Percentiles rank a stretch among this genome's conserved stretches.
phyloP scores from a whole-genome alignment of 106 monocot genomes.

The Iris macrosiphon region DNA sequence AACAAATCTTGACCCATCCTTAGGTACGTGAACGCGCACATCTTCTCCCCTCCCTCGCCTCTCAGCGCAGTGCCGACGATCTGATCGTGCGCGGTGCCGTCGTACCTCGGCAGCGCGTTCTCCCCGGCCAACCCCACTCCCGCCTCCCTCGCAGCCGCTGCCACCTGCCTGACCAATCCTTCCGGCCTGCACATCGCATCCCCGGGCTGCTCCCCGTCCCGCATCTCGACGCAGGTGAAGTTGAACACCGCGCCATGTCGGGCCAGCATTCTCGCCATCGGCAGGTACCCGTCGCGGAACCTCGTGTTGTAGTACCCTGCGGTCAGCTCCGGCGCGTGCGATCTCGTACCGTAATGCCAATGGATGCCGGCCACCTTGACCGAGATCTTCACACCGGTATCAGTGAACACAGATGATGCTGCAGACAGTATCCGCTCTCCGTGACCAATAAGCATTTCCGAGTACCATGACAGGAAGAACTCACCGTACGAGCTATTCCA shows the following conservation, averaged over 20 bases:
- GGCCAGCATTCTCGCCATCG: slow-evolving; percentile 49
- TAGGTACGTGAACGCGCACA: slow-evolving; percentile 78
- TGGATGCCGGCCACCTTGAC: slow-evolving; percentile 93
- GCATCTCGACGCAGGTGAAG: slow-evolving; percentile 91
- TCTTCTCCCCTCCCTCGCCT: slow-evolving; percentile 17
- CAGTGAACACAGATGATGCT: slow-evolving; percentile 35
- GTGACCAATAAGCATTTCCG: slow-evolving; percentile 61
- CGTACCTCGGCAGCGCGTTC: slow-evolving; percentile 71
- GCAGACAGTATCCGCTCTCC: slow-evolving; percentile 63
- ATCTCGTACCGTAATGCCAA: slow-evolving; percentile 92
- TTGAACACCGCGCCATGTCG: slow-evolving; percentile 65
- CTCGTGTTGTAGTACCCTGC: slow-evolving; percentile 95
- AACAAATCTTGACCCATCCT: slow-evolving; percentile 60
- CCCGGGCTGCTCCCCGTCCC: slow-evolving; percentile 58
- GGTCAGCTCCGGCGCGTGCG: slow-evolving; percentile 84
- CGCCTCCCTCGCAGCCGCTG: slow-evolving; percentile 32
- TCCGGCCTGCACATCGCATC: slow-evolving; percentile 75
- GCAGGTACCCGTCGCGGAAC: slow-evolving; percentile 63
- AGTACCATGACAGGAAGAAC: slow-evolving; percentile 96
- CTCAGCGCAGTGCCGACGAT: slow-evolving; percentile 30
- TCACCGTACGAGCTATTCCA: slow-evolving; percentile 69
- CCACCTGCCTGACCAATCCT: slow-evolving; percentile 56
- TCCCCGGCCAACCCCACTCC: slow-evolving; percentile 60
- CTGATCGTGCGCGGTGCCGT: slow-evolving; percentile 41
- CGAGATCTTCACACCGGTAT: slow-evolving; percentile 47